Conservation (phyloP, 2,329 filamentous ascomycete genomes). For the Colletotrichum cereale region DNA sequence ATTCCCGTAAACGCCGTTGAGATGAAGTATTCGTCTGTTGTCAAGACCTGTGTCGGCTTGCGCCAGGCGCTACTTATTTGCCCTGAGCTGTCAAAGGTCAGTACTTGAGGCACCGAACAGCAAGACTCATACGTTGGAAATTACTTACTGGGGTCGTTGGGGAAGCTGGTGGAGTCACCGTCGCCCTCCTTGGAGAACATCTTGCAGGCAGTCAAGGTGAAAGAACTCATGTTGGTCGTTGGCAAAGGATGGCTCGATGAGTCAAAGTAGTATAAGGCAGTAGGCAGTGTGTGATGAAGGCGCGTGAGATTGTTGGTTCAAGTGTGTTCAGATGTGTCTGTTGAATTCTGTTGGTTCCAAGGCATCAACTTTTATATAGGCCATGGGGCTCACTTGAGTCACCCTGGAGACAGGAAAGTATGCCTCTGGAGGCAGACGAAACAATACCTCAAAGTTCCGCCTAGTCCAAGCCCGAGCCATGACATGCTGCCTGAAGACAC, state of each 20-base stretch:
- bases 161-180: neutral
- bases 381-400: slow-evolving; percentile 17
- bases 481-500: neutral
- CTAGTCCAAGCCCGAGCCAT: neutral
- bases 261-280: neutral
- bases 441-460: slow-evolving; percentile 3
- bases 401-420: slow-evolving; percentile 3
- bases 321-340: neutral
- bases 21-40: neutral
- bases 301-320: neutral
- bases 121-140: neutral
- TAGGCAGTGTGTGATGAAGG: neutral
- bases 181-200: neutral
- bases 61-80: slow-evolving; percentile 6
- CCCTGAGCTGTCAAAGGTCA: slow-evolving; percentile 9
- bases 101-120: neutral
- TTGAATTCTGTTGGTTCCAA: slow-evolving; percentile 1
- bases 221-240: neutral
- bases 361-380: slow-evolving; percentile 24
- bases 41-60: neutral
- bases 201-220: neutral
- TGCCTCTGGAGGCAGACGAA: slow-evolving; percentile 15
- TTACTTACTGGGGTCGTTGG: slow-evolving; percentile 24
- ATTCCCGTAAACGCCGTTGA: slow-evolving; percentile 23
- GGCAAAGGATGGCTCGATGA: neutral